Evolutionary conservation across 192 early-diverging fungal species (phyloP).

Genomic region (Coemansia aciculifera): DNA sequence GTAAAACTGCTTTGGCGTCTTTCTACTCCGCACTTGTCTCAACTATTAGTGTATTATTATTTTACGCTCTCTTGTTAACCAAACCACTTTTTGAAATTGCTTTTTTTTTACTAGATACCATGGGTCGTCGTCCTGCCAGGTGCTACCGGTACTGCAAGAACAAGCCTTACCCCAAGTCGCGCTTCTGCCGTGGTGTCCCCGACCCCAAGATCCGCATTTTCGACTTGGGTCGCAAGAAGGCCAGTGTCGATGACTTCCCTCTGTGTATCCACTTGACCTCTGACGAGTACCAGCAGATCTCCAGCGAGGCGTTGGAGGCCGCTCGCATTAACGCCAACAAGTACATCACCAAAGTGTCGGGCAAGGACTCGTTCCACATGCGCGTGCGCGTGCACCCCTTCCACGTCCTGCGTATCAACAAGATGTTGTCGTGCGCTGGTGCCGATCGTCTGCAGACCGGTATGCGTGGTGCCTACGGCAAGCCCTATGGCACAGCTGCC

Average conservation of each 20-base stretch:
- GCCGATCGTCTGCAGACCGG: slow-evolving; percentile 98
- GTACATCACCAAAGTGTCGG: slow-evolving; percentile 95
- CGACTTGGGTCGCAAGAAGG: slow-evolving; percentile 97
- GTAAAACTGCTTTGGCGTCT: background rate
- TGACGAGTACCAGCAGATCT: slow-evolving; percentile 97
- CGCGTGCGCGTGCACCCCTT: slow-evolving; percentile 97
- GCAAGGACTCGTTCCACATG: slow-evolving; percentile 99
- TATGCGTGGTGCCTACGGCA: slow-evolving; percentile 99
- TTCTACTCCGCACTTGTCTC: background rate
- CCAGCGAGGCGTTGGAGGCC: slow-evolving; percentile 98
- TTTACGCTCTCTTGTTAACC: background rate
- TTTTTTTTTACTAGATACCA: slow-evolving; percentile 43
- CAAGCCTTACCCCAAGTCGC: slow-evolving; percentile 99
- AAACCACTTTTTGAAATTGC: background rate
- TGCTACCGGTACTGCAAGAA: slow-evolving; percentile 99
- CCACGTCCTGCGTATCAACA: slow-evolving; percentile 99
- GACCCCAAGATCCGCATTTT: slow-evolving; percentile 98
- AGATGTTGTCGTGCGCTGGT: slow-evolving; percentile 99
- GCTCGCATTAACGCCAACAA: slow-evolving; percentile 98
- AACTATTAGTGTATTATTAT: background rate
- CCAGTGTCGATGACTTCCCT: slow-evolving; percentile 96
- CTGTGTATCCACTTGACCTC: slow-evolving; percentile 94
- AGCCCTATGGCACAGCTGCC: slow-evolving; percentile 92
- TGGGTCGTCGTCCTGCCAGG: slow-evolving; percentile 99
- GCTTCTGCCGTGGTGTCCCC: slow-evolving; percentile 98